These are phyloP conservation scores for Leishmania tropica DNA, from an alignment of 208 protist species.

Conservation along the genomic window DNA sequence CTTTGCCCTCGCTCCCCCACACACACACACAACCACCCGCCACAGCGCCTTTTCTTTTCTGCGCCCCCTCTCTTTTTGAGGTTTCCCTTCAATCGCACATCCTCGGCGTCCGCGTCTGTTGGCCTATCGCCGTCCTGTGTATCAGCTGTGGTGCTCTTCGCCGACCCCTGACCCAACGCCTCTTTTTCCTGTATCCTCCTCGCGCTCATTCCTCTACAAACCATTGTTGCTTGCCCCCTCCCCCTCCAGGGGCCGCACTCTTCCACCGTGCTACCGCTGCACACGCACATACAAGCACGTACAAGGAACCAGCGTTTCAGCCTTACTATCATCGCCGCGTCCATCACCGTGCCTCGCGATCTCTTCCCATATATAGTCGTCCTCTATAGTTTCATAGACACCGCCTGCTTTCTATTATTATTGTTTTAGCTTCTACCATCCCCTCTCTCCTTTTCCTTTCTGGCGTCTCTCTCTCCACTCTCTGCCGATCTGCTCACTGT, in stretches of 20 bases:
- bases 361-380: background rate
- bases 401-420: background rate
- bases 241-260: background rate
- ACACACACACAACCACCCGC: background rate
- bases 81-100: background rate
- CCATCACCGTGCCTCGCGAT: background rate
- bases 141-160: background rate
- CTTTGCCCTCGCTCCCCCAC: background rate
- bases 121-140: background rate
- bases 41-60: background rate
- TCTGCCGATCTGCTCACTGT: background rate
- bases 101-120: no score
- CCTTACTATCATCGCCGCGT: background rate
- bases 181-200: background rate
- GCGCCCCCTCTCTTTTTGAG: background rate
- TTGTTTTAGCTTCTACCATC: constrained; percentile 8
- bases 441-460: background rate
- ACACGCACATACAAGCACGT: background rate
- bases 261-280: background rate
- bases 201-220: background rate
- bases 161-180: background rate
- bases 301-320: background rate
- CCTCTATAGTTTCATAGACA: constrained; percentile 13
- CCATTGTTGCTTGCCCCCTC: background rate
- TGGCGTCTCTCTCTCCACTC: background rate